A percentile compares a stretch with the other conserved stretches of the same genome.
These are phyloP conservation scores for Pythium diclinum DNA, from an alignment of 352 stramenopile species.

Conservation along the genomic window DNA sequence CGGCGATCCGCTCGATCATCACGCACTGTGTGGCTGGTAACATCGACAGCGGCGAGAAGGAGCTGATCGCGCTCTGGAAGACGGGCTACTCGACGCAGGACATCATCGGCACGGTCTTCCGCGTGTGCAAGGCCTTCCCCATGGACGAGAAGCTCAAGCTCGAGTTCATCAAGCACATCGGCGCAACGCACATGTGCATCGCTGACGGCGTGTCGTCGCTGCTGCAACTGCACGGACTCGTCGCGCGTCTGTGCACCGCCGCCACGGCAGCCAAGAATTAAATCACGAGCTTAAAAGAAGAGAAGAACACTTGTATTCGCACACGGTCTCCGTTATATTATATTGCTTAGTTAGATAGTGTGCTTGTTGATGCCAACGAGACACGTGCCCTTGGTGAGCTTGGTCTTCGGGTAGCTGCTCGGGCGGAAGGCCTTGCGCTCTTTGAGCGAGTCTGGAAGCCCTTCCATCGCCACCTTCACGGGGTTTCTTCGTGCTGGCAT, in stretches of 20 bases:
- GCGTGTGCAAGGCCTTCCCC: constrained; percentile 89
- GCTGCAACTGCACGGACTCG: constrained; percentile 94
- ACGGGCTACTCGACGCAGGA: constrained; percentile 95
- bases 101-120: constrained; percentile 98
- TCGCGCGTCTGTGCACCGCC: constrained; percentile 67
- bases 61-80: constrained; percentile 68
- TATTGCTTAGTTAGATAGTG: constrained; percentile 45
- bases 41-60: constrained; percentile 78
- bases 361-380: constrained; percentile 78
- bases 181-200: constrained; percentile 93
- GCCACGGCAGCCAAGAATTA: constrained; percentile 28
- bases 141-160: constrained; percentile 86
- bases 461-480: constrained; percentile 60
- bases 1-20: constrained; percentile 65
- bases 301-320: constrained; percentile 9
- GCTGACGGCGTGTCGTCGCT: constrained; percentile 89
- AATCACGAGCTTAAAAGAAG: not conserved
- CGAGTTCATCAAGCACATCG: constrained; percentile 90
- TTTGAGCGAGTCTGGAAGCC: constrained; percentile 50
- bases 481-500: constrained; percentile 64
- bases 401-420: constrained; percentile 60
- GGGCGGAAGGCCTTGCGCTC: constrained; percentile 74
- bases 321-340: not conserved
- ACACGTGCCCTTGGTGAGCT: constrained; percentile 71
- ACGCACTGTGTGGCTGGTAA: constrained; percentile 73